phyloP scores from a whole-genome alignment of 768 basidiomycete species.

The Boletus coccyginus region DNA sequence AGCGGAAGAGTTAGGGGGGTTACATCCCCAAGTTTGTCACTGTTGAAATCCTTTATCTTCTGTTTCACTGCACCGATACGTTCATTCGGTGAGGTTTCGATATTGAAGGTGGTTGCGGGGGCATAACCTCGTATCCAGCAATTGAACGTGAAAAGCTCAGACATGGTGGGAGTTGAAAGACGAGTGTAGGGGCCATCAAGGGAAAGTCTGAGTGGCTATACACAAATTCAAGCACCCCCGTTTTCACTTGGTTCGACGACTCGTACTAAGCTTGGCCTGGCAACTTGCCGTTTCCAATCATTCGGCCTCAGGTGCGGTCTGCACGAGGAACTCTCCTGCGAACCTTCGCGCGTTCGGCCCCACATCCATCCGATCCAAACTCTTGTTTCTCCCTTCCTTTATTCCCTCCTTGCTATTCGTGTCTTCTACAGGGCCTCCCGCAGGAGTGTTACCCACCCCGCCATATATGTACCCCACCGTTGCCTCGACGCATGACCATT shows the following conservation, averaged over 20 bases:
- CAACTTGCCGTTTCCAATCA: conserved; percentile 11
- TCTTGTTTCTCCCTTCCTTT: conserved; percentile 2
- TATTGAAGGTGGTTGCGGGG: no score
- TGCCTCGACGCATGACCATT: conserved; percentile 68
- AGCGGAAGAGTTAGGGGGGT: no score
- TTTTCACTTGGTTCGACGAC: conserved; percentile 16
- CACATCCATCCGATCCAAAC: conserved; percentile 15
- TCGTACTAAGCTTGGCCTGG: not conserved
- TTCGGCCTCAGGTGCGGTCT: conserved; percentile 30
- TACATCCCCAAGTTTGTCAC: no score
- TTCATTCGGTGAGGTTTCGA: no score
- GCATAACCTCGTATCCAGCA: no score
- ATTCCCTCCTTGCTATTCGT: conserved; percentile 21
- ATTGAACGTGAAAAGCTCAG: no score
- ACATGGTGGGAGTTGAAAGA: no score
- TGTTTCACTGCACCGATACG: no score
- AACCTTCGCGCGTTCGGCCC: conserved; percentile 21
- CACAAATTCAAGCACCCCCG: no score
- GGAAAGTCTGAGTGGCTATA: no score
- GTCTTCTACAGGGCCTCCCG: conserved; percentile 34
- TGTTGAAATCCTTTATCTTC: no score
- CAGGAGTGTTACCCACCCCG: conserved; percentile 34
- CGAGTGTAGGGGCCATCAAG: no score
- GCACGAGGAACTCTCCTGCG: conserved; percentile 28
- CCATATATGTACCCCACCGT: conserved; percentile 38